Conservation (phyloP, 2,329 filamentous ascomycete genomes). For the Emydomyces testavorans region DNA sequence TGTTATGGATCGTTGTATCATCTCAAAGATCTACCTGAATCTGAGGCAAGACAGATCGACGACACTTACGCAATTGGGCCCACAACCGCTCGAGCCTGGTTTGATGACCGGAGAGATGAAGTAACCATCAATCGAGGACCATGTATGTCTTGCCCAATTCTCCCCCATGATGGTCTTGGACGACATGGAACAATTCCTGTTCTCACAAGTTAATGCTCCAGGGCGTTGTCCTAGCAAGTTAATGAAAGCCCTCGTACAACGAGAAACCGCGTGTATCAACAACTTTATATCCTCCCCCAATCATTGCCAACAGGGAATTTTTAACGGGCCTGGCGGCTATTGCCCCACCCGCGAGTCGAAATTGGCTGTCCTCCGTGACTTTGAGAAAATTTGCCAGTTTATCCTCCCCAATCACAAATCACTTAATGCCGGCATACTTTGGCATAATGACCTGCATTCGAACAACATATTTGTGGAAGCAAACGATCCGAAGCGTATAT, state of each 20-base stretch:
- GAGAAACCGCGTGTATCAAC: not conserved
- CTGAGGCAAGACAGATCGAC: too few species aligned
- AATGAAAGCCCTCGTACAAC: not conserved
- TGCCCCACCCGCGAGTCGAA: constrained; percentile 23
- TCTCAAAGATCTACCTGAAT: constrained; percentile 16
- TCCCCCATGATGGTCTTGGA: not conserved
- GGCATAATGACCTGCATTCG: constrained; percentile 32
- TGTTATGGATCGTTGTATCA: constrained; percentile 19
- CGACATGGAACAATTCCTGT: too few species aligned
- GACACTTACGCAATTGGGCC: constrained; percentile 19
- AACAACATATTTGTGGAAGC: constrained; percentile 32
- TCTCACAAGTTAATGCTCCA: not conserved
- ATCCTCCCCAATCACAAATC: constrained; percentile 22
- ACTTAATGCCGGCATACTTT: constrained; percentile 26
- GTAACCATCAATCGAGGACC: constrained; percentile 19
- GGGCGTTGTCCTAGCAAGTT: not conserved
- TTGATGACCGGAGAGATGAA: constrained; percentile 18
- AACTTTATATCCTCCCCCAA: not conserved
- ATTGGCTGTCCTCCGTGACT: constrained; percentile 24
- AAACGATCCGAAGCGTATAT: constrained; percentile 11
- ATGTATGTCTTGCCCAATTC: constrained; percentile 18
- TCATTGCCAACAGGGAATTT: constrained; percentile 1
- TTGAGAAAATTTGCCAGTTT: constrained; percentile 23
- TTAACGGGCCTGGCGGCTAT: constrained; percentile 22
- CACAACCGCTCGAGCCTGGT: constrained; percentile 18